Percentiles rank a stretch among this genome's conserved stretches.
Evolutionary conservation across 2,329 filamentous ascomycete genomes (phyloP).

Genomic region (Hypocreales sp.): DNA sequence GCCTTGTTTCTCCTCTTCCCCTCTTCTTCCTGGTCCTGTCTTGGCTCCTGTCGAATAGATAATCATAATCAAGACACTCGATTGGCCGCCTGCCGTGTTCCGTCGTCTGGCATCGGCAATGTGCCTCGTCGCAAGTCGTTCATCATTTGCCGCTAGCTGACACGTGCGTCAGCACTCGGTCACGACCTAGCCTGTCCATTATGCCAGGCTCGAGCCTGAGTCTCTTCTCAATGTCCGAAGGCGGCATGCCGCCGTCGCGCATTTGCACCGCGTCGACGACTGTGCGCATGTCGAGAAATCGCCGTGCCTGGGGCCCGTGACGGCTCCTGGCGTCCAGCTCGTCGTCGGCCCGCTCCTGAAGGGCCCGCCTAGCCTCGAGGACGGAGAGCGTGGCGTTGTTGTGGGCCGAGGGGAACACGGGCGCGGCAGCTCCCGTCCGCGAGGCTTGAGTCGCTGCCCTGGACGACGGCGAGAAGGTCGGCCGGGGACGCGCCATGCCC

Average conservation of each 20-base stretch:
- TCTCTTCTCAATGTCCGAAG: conserved; percentile 27
- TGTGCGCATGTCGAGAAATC: conserved; percentile 31
- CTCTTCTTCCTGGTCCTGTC: neutral
- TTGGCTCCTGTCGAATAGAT: conserved; percentile 1
- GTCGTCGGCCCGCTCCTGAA: conserved; percentile 26
- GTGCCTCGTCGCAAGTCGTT: no score
- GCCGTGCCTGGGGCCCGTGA: conserved; percentile 16
- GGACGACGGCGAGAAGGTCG: conserved; percentile 36
- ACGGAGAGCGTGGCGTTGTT: conserved; percentile 31
- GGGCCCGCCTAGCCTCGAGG: conserved; percentile 28
- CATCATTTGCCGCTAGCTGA: no score
- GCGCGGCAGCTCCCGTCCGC: conserved; percentile 7
- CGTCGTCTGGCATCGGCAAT: no score
- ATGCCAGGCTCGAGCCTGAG: conserved; percentile 29
- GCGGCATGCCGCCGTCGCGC: conserved; percentile 21
- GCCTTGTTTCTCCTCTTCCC: no score
- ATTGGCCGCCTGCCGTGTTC: no score
- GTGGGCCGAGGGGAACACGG: conserved; percentile 14
- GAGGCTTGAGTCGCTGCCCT: conserved; percentile 16
- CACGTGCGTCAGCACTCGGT: conserved; percentile 23
- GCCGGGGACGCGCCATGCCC: conserved; percentile 38
- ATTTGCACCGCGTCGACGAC: conserved; percentile 30
- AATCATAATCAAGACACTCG: conserved; percentile 1
- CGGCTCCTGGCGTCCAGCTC: conserved; percentile 27
- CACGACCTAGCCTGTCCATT: conserved; percentile 28